Evolutionary conservation across 441 rosid species (phyloP).

Genomic region (Hypseocharis bilobata): DNA sequence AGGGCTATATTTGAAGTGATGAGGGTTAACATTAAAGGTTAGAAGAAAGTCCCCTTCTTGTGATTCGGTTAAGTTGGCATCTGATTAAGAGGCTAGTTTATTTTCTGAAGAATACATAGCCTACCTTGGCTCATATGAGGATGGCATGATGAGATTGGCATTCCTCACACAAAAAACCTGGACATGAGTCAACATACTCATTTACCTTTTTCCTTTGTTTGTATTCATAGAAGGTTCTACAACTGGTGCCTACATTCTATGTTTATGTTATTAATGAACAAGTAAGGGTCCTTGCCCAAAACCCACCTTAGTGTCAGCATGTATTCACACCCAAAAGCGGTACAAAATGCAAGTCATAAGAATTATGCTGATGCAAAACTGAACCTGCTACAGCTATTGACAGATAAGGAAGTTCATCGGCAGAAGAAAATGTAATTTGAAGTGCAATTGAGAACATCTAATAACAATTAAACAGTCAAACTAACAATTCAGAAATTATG

Average conservation of each 20-base stretch:
- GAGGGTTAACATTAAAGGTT: background rate
- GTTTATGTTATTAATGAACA: background rate
- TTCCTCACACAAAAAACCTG: background rate
- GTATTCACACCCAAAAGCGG: background rate
- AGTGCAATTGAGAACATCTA: background rate
- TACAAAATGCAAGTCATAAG: background rate
- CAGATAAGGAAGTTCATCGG: background rate
- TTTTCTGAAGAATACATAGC: background rate
- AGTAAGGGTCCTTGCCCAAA: constrained; percentile 2
- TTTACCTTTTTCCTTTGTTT: background rate
- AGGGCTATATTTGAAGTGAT: background rate
- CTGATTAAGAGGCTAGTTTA: background rate
- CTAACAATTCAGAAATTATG: background rate
- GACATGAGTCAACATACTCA: background rate
- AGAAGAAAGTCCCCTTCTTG: background rate
- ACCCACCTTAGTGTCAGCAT: background rate
- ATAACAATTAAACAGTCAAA: background rate
- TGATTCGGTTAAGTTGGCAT: background rate
- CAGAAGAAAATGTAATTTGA: background rate
- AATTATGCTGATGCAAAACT: constrained; percentile 5
- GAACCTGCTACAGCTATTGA: background rate
- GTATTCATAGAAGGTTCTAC: background rate
- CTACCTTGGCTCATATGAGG: background rate
- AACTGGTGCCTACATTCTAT: background rate
- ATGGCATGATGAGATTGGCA: background rate